These are phyloP conservation scores for Hymenoscyphus linearis DNA, from an alignment of 2,329 filamentous ascomycete species.

Conservation along the genomic window DNA sequence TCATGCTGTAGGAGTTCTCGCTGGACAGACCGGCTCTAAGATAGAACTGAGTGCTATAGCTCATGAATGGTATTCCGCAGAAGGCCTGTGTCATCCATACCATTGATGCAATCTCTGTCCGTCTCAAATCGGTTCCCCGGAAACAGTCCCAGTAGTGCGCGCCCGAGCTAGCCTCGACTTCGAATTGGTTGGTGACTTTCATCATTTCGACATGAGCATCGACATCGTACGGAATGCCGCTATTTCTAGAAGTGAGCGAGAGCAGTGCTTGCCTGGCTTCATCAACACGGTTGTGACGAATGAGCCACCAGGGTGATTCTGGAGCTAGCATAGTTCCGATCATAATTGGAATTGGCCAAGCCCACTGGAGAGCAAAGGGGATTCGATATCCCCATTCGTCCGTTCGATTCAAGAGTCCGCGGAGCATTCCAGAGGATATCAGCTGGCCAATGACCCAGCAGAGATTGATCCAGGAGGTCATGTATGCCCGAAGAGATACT, in stretches of 20 bases:
- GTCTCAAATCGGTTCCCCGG: constrained; percentile 68
- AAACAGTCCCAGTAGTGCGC: constrained; percentile 76
- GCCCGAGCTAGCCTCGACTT: constrained; percentile 62
- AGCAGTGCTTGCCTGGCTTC: constrained; percentile 18
- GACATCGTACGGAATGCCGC: constrained; percentile 43
- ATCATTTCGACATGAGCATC: constrained; percentile 90
- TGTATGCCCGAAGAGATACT: constrained; percentile 44
- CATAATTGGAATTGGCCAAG: constrained; percentile 42
- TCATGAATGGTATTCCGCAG: constrained; percentile 56
- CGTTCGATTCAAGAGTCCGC: constrained; percentile 32
- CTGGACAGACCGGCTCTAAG: constrained; percentile 47
- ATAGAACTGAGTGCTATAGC: constrained; percentile 58
- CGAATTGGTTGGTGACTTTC: constrained; percentile 79
- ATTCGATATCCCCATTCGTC: constrained; percentile 37
- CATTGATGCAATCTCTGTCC: constrained; percentile 57
- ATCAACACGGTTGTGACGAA: constrained; percentile 14
- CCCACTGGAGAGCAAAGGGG: constrained; percentile 45
- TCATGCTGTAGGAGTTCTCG: constrained; percentile 47
- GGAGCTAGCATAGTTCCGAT: constrained; percentile 40
- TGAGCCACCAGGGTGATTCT: constrained; percentile 40
- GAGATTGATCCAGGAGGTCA: constrained; percentile 47
- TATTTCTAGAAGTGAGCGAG: constrained; percentile 14
- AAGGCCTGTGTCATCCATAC: background rate
- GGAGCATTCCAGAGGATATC: constrained; percentile 42
- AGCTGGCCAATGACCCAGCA: constrained; percentile 48